phyloP scores from a whole-genome alignment of 192 early-diverging fungal species.

The Kickxella alabastrina region DNA sequence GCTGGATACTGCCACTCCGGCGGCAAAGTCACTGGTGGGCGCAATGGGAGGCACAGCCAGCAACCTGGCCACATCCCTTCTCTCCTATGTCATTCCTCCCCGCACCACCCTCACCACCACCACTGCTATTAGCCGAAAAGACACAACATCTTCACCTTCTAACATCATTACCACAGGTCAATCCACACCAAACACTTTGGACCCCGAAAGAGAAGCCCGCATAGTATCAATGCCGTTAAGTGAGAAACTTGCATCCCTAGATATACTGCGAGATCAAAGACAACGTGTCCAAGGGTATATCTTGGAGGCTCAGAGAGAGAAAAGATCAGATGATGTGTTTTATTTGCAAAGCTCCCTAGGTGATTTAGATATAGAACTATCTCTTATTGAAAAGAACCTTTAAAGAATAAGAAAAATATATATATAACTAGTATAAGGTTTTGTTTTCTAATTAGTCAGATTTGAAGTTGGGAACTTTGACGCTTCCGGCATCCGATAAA shows the following conservation, averaged over 20 bases:
- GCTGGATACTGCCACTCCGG: no score
- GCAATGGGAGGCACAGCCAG: conserved; percentile 5
- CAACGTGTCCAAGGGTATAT: conserved; percentile 62
- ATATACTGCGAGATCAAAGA: conserved; percentile 67
- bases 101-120: no score
- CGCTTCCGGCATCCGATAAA: background rate
- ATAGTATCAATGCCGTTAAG: conserved; percentile 12
- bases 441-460: conserved; percentile 7
- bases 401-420: background rate
- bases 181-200: no score
- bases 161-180: no score
- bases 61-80: conserved; percentile 22
- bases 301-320: conserved; percentile 58
- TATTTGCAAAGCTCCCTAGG: conserved; percentile 59
- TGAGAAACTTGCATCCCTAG: conserved; percentile 47
- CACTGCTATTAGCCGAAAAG: no score
- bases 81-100: conserved; percentile 18
- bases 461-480: conserved; percentile 6
- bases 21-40: background rate
- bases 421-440: background rate
- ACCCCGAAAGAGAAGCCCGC: conserved; percentile 14
- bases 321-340: conserved; percentile 69
- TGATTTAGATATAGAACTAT: conserved; percentile 65
- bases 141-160: no score
- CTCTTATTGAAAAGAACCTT: conserved; percentile 38